These are phyloP conservation scores for Myxozyma vanderwaltii DNA, from an alignment of 805 yeast genomes.

Conservation along the genomic window DNA sequence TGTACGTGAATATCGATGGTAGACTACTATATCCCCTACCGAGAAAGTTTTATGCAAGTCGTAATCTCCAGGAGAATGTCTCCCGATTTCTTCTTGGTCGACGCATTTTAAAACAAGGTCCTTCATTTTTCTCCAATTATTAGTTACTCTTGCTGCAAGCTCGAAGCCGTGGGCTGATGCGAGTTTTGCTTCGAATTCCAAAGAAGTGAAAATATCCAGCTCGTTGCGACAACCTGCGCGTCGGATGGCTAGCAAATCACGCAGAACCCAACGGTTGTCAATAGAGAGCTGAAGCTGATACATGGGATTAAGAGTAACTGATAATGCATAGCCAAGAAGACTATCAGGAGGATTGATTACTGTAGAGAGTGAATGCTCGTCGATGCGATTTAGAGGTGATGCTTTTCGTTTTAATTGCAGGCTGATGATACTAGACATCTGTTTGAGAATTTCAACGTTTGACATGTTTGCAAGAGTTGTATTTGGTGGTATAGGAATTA, in stretches of 20 bases:
- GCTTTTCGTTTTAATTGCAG: not conserved
- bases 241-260: not conserved
- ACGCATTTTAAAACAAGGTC: not conserved
- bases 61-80: too few relatives aligned
- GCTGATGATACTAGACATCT: not conserved
- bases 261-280: not conserved
- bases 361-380: not conserved
- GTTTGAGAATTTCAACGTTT: not conserved
- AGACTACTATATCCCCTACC: slow-evolving; percentile 14
- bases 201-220: slow-evolving; percentile 6
- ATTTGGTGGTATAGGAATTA: not conserved
- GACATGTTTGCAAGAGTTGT: not conserved
- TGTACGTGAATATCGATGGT: slow-evolving; percentile 7
- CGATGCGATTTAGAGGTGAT: not conserved
- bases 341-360: not conserved
- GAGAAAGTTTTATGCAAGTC: not conserved
- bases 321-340: not conserved
- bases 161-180: not conserved
- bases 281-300: not conserved
- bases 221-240: slow-evolving; percentile 17
- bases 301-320: not conserved
- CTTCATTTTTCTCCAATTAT: not conserved
- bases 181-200: not conserved
- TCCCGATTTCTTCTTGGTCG: not conserved
- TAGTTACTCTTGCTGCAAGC: not conserved